Evolutionary conservation across 108 stramenopile genomes (phyloP).

Genomic region (Nannochloropsis gaditana): DNA sequence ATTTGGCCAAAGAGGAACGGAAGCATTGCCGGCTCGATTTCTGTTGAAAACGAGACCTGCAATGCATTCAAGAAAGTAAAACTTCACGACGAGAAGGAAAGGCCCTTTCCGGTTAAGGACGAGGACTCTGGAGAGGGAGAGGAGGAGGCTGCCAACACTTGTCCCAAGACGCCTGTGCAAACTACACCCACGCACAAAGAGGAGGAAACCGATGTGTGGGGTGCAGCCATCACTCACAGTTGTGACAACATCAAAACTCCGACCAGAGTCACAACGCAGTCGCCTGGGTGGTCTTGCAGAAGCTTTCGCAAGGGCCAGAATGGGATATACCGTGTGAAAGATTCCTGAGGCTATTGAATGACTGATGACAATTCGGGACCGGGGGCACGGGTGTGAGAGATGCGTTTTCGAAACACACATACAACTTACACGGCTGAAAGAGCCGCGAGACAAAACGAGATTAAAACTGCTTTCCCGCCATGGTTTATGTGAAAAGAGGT

Average conservation of each 20-base stretch:
- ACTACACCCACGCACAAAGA: background rate
- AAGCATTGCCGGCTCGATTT: too few species aligned
- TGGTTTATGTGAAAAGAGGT: too few species aligned
- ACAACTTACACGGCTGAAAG: too few species aligned
- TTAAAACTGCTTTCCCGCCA: too few species aligned
- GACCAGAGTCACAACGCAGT: background rate
- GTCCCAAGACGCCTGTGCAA: background rate
- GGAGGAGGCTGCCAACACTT: background rate
- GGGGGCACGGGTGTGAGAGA: too few species aligned
- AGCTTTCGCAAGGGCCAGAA: conserved; percentile 19
- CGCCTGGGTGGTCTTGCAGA: background rate
- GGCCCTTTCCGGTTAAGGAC: background rate
- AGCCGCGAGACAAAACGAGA: too few species aligned
- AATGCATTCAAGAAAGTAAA: too few species aligned
- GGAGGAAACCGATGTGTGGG: background rate
- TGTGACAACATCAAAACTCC: background rate
- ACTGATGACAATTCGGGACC: too few species aligned
- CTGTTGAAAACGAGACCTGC: too few species aligned
- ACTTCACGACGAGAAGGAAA: too few species aligned
- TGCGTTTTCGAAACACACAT: too few species aligned
- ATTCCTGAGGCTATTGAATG: background rate
- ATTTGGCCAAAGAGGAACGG: too few species aligned
- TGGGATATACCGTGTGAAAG: background rate
- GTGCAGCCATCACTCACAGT: background rate
- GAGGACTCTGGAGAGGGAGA: background rate